Base-by-base conservation (phyloP, 116 monocot genomes). In the Thalassia testudinum region DNA sequence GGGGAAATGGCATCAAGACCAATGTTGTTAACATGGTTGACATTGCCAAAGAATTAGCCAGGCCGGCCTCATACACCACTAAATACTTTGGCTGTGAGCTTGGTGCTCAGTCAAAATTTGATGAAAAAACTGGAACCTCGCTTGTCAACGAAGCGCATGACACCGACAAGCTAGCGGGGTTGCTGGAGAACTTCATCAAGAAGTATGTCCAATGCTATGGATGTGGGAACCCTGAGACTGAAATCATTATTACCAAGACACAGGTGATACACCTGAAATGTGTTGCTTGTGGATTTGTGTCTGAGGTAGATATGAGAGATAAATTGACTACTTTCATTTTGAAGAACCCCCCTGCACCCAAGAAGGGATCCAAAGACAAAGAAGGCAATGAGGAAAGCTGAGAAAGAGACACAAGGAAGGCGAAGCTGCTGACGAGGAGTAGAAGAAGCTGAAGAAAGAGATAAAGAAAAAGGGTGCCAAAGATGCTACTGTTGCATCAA, bases 11-110 rank as follows among this genome's bases (percentile, higher is more conserved):
- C 28, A 72, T 72, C 47, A 72, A 72, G 40, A 72, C 71, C 12
- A 72, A 72, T 43, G 22, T 72, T 40, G 71, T 72, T 10, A 72
- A 72, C 60, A 72, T 72, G 71, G 71, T 72, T 37, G 71, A 72
- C 24, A 72, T 72, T 54, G 71, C 71, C 30, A 72, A 72, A 34
- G 71, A 64, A 12, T 43, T 72, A 4, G 71, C 65, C 1, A 45
- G 71, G 16, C 65, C 64, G 40, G 71, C 71, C 0, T 45, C 71
- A 0, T 72, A 72, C 48, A 72, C 65, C 38, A 72, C 71, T 24
- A 72, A 72, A 34, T 72, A 72, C 59, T 72, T 72, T 48, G 71
- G 71, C 18, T 72, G 71, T 60, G 71, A 72, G 60, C 71, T 72
- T 42, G 71, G 71, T 7, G 71, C 71, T 5, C 71, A 72, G 40